Evolutionary conservation across 169 alveolate genomes (phyloP).

Genomic region (Cryptosporidium felis): DNA sequence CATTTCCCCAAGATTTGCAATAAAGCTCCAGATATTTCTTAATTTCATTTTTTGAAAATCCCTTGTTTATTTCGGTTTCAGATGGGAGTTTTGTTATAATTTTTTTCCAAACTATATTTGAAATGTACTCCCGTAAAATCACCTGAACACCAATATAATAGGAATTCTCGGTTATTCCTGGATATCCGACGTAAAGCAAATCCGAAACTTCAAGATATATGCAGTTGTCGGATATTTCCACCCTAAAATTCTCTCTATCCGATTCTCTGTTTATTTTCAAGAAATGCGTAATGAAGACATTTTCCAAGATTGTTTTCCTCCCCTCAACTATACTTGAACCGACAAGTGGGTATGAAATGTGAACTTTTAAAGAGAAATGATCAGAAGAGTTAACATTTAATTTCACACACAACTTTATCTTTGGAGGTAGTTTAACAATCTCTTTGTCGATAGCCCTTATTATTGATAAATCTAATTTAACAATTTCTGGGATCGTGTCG

Average conservation of each 20-base stretch:
- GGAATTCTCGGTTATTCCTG: constrained; percentile 13
- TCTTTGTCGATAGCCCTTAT: not conserved
- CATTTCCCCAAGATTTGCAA: constrained; percentile 8
- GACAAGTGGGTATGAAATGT: not conserved
- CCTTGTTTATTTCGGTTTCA: not conserved
- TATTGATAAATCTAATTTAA: not conserved
- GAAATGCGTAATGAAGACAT: not conserved
- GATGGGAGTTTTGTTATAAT: not conserved
- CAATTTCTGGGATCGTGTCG: not conserved
- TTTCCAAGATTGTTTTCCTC: not conserved
- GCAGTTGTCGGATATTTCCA: not conserved
- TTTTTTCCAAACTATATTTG: not conserved
- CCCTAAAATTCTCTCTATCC: not conserved
- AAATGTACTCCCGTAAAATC: not conserved
- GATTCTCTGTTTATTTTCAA: not conserved
- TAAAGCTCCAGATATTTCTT: not conserved
- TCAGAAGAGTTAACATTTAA: not conserved
- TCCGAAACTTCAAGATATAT: not conserved
- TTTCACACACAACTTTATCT: not conserved
- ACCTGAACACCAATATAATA: constrained; percentile 11
- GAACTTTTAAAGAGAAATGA: not conserved
- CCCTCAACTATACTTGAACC: not conserved
- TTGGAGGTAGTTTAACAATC: not conserved
- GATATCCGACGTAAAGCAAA: not conserved
- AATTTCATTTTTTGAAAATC: constrained; percentile 19